Base-by-base conservation (phyloP, 2,329 filamentous ascomycete genomes). In the Neocatenulostroma microsporum region DNA sequence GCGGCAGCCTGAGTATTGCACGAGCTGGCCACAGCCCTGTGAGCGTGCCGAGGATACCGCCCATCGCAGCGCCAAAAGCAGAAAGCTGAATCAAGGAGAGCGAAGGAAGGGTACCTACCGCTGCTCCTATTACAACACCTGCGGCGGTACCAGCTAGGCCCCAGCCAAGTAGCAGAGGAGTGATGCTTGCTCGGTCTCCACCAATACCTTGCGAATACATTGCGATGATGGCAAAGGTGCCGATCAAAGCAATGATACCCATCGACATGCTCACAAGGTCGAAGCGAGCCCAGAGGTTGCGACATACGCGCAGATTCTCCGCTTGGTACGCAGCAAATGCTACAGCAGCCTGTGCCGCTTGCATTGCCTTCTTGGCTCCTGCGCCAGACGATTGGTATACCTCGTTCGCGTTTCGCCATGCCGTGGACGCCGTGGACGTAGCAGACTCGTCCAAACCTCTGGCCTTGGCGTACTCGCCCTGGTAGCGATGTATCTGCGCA, bases 271-370 rank as follows among this genome's bases (percentile, higher is more conserved):
- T 84, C 2, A 77, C 72, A 14, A 94, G 70, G 58, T 98, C 86
- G 50, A 98, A 98, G 23, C 84, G 78, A 15, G 91, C 87, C 91
- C 91, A 98, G 12, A 96, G 67, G 25, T 72, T 74, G 56, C 87
- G 84, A 66, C 85, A 96, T 10, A 89, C 72, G 19, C 70, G 70
- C 29, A 98, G 68, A 1, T 83, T 94, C 55, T 84, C 77, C 20
- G 69, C 68, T 57, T 95, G 87, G 56, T 94, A 96, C 9, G 70
- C 68, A 12, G 72, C 66, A 53, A 84, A 89, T 1, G 79, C 74
- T 2, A 70, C 61, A 2, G 30, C 23, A 7, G 29, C n/a, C 3
- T 27, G 5, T 5, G 19, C 4, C 13, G 26, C 10, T 34, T 12
- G 30, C 11, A n/a, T 26, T 4, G 21, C 21, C 6, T 9, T 27